Evolutionary conservation across 441 rosid species (phyloP).

Genomic region (Erodium texanum): DNA sequence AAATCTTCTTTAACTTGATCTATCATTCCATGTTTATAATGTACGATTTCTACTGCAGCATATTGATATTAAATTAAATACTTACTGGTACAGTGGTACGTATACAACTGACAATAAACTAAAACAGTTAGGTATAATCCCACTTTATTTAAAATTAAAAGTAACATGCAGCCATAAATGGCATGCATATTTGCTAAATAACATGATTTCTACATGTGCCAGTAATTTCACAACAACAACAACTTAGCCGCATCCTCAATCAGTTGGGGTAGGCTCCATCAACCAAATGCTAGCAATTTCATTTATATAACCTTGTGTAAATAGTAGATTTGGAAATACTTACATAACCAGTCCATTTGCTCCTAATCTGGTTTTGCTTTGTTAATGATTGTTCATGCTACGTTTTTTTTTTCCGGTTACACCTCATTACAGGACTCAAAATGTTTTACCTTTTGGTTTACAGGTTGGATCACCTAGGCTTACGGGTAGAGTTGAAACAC

Average conservation of each 20-base stretch:
- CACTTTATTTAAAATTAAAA: neutral
- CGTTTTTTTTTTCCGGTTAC: neutral
- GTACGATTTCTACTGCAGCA: neutral
- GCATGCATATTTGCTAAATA: neutral
- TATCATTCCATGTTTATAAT: neutral
- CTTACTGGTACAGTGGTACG: neutral
- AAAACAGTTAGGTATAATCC: neutral
- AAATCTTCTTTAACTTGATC: neutral
- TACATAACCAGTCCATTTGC: neutral
- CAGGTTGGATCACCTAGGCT: constrained; percentile 29
- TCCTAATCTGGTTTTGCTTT: neutral
- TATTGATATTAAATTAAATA: neutral
- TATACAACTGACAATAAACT: neutral
- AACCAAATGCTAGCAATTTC: neutral
- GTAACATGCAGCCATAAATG: neutral
- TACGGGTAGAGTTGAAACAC: constrained; percentile 9
- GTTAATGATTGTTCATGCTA: neutral
- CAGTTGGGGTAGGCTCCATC: no score
- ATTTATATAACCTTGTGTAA: neutral
- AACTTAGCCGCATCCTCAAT: no score
- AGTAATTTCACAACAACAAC: neutral
- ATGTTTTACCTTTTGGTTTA: constrained; percentile 5
- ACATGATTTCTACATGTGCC: neutral
- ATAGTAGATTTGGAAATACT: neutral
- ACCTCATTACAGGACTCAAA: neutral